Conservation (phyloP, 2,329 filamentous ascomycete species). For the Pleomassaria siparia region DNA sequence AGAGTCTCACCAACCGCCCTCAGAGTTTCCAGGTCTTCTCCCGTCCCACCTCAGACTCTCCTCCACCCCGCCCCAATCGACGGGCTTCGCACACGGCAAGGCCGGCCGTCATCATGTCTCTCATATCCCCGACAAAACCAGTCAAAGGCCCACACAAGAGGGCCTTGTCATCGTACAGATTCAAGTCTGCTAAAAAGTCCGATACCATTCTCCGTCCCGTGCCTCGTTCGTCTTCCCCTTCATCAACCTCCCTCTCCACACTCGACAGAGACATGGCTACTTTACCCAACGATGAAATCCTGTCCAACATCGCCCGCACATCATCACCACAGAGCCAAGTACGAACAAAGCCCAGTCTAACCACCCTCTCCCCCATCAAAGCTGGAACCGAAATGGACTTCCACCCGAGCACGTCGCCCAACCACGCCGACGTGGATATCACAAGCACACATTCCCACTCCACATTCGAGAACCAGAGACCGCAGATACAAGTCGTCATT, state of each 20-base stretch:
- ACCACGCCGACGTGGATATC: slow-evolving; percentile 48
- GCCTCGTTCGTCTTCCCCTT: slow-evolving; percentile 25
- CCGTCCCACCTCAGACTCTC: slow-evolving; percentile 13
- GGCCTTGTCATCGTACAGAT: slow-evolving; percentile 25
- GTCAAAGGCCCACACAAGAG: slow-evolving; percentile 5
- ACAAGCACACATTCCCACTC: slow-evolving; percentile 21
- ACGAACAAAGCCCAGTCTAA: slow-evolving; percentile 20
- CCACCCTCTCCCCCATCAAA: slow-evolving; percentile 15
- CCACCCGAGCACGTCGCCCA: slow-evolving; percentile 23
- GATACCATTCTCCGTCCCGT: slow-evolving; percentile 41
- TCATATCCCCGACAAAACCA: slow-evolving; percentile 7
- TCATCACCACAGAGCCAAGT: slow-evolving; percentile 19
- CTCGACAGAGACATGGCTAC: slow-evolving; percentile 37
- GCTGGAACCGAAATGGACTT: slow-evolving; percentile 27
- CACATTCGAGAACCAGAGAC: slow-evolving; percentile 20
- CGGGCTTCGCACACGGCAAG: slow-evolving; percentile 11
- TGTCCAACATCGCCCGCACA: slow-evolving; percentile 36
- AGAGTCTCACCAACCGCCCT: slow-evolving; percentile 8
- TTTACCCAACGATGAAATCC: slow-evolving; percentile 44
- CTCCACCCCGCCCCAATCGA: slow-evolving; percentile 9
- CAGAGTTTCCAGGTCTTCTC: slow-evolving; percentile 65
- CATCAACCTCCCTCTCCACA: slow-evolving; percentile 23
- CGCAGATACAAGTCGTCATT: slow-evolving; percentile 42
- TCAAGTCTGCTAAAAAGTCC: slow-evolving; percentile 23
- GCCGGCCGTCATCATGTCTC: slow-evolving; percentile 6